phyloP scores from a whole-genome alignment of 495 filamentous ascomycete species.

The Penicillium diatomitis region DNA sequence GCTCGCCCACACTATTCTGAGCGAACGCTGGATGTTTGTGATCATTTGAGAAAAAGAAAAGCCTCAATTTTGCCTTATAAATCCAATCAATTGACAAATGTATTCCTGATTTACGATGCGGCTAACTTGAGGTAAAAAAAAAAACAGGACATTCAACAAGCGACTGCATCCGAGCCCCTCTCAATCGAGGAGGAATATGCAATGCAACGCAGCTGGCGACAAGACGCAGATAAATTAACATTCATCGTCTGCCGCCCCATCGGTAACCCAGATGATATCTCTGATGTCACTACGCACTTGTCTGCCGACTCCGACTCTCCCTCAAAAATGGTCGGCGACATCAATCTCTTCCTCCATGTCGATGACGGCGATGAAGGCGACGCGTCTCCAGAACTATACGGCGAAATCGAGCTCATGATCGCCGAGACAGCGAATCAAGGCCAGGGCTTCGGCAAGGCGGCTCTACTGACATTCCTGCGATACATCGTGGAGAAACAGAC shows the following conservation, averaged over 20 bases:
- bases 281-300: conserved; percentile 4
- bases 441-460: conserved; percentile 54
- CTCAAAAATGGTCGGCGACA: conserved; percentile 66
- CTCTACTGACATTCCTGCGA: conserved; percentile 56
- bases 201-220: conserved; percentile 78
- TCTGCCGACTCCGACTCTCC: conserved; percentile 41
- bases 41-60: too few species aligned
- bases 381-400: conserved; percentile 39
- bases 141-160: conserved; percentile 62
- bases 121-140: neutral
- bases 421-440: conserved; percentile 50
- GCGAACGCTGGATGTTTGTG: too few species aligned
- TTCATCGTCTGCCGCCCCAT: conserved; percentile 35
- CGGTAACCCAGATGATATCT: neutral
- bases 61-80: too few species aligned
- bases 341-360: conserved; percentile 71
- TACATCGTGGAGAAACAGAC: conserved; percentile 46
- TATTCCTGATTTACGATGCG: too few species aligned
- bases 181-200: conserved; percentile 70
- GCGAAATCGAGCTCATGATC: conserved; percentile 88
- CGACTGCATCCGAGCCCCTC: conserved; percentile 76
- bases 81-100: too few species aligned
- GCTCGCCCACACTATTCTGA: neutral
- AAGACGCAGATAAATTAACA: conserved; percentile 49
- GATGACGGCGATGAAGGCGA: conserved; percentile 38